Evolutionary conservation across 805 yeast genomes (phyloP), one percentile per base, ranked within the genome.

Genomic region (Myxozyma geophila): DNA sequence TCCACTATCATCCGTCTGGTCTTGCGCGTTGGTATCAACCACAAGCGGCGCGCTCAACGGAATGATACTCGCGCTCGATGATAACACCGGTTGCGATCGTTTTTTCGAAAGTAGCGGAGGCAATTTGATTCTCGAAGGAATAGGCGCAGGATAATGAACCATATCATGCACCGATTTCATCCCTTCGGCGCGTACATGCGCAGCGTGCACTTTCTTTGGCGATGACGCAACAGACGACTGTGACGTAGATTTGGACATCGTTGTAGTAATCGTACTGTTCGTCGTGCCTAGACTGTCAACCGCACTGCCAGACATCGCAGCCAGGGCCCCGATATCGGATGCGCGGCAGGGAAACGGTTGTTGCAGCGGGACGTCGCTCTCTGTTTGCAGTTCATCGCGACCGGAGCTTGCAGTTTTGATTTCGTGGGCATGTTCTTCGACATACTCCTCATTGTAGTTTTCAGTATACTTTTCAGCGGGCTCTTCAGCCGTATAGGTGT

Each of bases 101-200:
- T 60, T 59, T 13, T 55, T 53, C 6, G 66, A 35, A 17, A 63
- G 54, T 9, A 51, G 39, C 19, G 67, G 67, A 21, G 67, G 67
- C 28, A 63, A 49, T 28, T 56, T 39, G 36, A 63, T 51, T 19
- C 54, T 50, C 10, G 63, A 17, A 33, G 67, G 67, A 54, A 63
- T 63, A 39, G 67, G 67, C 17, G 63, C 64, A 5, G 67, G 67
- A 49, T 63, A 63, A 43, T 56, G 67, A 12, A 63, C 41, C 21
- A 35, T 23, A 10, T 19, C 41, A 17, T 17, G 33, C n/a, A 17
- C 13, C 19, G 35, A 50, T 28, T 33, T 49, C 28, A 54, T 28
- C 13, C 7, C 13, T 21, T 40, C 13, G 40, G 56, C 10, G 56
- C 28, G 13, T 23, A 23, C 10, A 48, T 28, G 9, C 50, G 36